Percentiles rank a stretch among this genome's conserved stretches.
These are phyloP conservation scores for Cupressus sempervirens DNA, from an alignment of 75 land plant genomes.

Conservation along the genomic window DNA sequence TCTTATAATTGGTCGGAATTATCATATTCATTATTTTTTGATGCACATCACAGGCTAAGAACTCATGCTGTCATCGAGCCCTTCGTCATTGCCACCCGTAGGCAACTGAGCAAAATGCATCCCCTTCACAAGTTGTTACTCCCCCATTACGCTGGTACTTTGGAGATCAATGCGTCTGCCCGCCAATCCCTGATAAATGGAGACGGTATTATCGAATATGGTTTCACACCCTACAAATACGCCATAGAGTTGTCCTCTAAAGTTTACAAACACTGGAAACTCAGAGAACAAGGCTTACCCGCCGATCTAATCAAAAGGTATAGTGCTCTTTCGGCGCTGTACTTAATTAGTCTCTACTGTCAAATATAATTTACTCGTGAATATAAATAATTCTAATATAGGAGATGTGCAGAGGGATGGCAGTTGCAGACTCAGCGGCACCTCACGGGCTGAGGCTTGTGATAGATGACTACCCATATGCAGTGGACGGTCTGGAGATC, in stretches of 20 bases:
- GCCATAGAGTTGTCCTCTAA: slow-evolving; percentile 26
- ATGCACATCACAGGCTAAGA: slow-evolving; percentile 20
- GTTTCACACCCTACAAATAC: slow-evolving; percentile 21
- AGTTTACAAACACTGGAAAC: slow-evolving; percentile 19
- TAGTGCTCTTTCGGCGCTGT: neutral
- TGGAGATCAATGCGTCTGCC: slow-evolving; percentile 34
- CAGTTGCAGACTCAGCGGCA: neutral
- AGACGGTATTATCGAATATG: slow-evolving; percentile 20
- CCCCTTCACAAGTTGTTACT: no score
- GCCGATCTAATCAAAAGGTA: slow-evolving; percentile 18
- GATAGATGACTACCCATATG: no score
- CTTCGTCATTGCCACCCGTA: slow-evolving; percentile 31
- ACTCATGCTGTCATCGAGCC: slow-evolving; percentile 36
- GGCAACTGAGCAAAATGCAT: slow-evolving; percentile 27
- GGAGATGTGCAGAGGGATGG: slow-evolving; percentile 20
- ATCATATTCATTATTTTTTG: neutral
- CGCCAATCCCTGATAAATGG: slow-evolving; percentile 25
- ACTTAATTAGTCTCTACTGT: no score
- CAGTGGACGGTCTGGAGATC: no score
- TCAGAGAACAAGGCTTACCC: slow-evolving; percentile 33
- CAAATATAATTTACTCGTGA: no score
- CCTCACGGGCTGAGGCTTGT: slow-evolving; percentile 21
- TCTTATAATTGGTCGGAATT: no score
- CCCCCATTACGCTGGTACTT: slow-evolving; percentile 33
- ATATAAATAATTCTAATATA: neutral